These are phyloP conservation scores for Scheffersomyces insectosa DNA, from an alignment of 1,139 yeast genomes.

Conservation along the genomic window DNA sequence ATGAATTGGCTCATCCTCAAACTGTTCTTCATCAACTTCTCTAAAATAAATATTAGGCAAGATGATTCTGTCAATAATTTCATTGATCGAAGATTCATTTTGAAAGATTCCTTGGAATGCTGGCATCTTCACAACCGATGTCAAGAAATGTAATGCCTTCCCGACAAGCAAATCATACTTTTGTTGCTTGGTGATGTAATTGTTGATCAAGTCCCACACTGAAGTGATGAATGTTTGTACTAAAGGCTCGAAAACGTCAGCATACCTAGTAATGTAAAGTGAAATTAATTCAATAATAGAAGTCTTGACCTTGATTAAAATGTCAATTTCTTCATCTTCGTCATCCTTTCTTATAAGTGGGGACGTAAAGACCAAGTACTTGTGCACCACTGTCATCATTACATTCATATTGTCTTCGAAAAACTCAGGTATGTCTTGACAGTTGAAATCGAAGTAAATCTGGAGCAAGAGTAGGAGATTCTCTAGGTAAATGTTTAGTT, in stretches of 20 bases:
- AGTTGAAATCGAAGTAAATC: slow-evolving; percentile 88
- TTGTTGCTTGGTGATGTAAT: slow-evolving; percentile 61
- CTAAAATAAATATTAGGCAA: slow-evolving; percentile 86
- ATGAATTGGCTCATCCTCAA: slow-evolving; percentile 96
- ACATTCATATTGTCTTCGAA: slow-evolving; percentile 84
- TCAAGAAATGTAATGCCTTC: slow-evolving; percentile 75
- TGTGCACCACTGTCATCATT: slow-evolving; percentile 82
- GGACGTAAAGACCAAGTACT: slow-evolving; percentile 66
- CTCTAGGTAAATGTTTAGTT: slow-evolving; percentile 60
- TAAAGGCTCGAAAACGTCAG: slow-evolving; percentile 80
- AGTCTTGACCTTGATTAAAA: slow-evolving; percentile 73
- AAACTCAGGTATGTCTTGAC: slow-evolving; percentile 97
- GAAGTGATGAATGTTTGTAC: slow-evolving; percentile 78
- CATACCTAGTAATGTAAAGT: slow-evolving; percentile 85
- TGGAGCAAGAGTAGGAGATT: slow-evolving; percentile 72
- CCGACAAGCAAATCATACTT: slow-evolving; percentile 86
- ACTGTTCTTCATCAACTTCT: slow-evolving; percentile 84
- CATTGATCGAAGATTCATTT: slow-evolving; percentile 67
- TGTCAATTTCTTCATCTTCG: slow-evolving; percentile 74
- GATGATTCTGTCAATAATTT: slow-evolving; percentile 78
- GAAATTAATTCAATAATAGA: slow-evolving; percentile 83
- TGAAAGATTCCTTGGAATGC: slow-evolving; percentile 63
- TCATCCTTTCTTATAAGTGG: slow-evolving; percentile 54
- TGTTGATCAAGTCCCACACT: slow-evolving; percentile 76
- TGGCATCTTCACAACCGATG: slow-evolving; percentile 75